Conservation (phyloP, 805 yeast genomes). For the Wickerhamiella alocasiicola region DNA sequence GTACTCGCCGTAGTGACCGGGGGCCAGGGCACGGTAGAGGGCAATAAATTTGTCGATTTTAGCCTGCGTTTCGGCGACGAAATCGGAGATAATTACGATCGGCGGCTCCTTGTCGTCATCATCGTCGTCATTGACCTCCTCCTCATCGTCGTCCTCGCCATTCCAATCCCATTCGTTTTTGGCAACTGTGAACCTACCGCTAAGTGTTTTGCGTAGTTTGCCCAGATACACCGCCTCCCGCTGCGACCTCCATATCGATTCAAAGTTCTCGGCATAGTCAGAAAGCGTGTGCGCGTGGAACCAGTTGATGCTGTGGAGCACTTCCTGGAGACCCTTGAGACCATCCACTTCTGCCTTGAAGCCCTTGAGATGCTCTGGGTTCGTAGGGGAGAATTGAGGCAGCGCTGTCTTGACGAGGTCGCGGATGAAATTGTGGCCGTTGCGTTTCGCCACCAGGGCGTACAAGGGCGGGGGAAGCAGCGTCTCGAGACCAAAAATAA, state of each 20-base stretch:
- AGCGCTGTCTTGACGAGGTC: constrained; percentile 10
- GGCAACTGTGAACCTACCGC: constrained; percentile 1
- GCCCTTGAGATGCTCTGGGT: constrained; percentile 1
- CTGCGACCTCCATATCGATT: constrained; percentile 10
- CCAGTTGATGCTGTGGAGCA: constrained; percentile 8
- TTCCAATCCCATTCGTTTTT: constrained; percentile 20
- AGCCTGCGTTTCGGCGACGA: constrained; percentile 9
- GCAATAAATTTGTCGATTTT: constrained; percentile 13
- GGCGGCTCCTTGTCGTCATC: not conserved
- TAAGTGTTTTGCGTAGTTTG: constrained; percentile 12
- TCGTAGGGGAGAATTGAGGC: constrained; percentile 15
- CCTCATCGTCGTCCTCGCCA: constrained; percentile 14
- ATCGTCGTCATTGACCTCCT: constrained; percentile 14
- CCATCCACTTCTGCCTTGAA: constrained; percentile 11
- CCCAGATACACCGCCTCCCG: constrained; percentile 13
- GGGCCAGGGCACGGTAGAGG: constrained; percentile 18
- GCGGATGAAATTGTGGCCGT: constrained; percentile 11
- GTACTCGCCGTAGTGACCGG: constrained; percentile 14
- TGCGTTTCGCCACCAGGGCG: not conserved
- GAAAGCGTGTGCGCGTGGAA: constrained; percentile 10
- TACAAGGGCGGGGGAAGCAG: constrained; percentile 2
- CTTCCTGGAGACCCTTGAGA: constrained; percentile 12
- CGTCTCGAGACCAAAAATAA: constrained; percentile 3
- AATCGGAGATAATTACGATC: constrained; percentile 2
- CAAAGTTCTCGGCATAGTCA: constrained; percentile 12